phyloP scores from a whole-genome alignment of 345 rosid species.

The Eutrema heterophyllum region DNA sequence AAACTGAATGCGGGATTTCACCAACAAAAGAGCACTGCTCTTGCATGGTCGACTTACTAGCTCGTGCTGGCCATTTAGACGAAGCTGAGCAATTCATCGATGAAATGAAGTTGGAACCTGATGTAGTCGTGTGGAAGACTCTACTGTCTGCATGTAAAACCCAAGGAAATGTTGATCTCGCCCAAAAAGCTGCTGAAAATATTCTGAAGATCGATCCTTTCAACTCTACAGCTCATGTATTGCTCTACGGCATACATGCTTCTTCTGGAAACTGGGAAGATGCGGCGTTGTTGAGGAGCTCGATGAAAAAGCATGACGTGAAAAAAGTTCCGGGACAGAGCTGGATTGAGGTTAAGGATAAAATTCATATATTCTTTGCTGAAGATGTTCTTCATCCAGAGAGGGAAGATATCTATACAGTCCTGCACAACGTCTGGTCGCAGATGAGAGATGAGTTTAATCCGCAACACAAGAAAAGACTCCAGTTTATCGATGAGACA shows the following conservation, averaged over 20 bases:
- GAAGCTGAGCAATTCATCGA: constrained; percentile 60
- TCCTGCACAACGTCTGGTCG: constrained; percentile 40
- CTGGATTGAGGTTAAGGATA: constrained; percentile 58
- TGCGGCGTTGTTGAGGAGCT: constrained; percentile 48
- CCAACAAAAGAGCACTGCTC: constrained; percentile 64
- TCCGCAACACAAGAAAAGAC: constrained; percentile 23
- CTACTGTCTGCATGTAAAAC: constrained; percentile 73
- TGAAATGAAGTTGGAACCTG: constrained; percentile 50
- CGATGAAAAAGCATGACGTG: constrained; percentile 51
- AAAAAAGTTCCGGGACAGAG: constrained; percentile 75
- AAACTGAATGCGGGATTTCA: constrained; percentile 38
- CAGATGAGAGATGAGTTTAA: constrained; percentile 42
- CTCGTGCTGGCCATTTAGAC: constrained; percentile 63
- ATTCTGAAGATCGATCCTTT: constrained; percentile 56
- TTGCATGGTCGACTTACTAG: constrained; percentile 72
- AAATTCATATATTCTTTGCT: constrained; percentile 55
- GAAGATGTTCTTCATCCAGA: constrained; percentile 60
- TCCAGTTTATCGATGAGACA: not conserved
- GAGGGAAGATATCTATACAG: constrained; percentile 41
- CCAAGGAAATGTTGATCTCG: constrained; percentile 52
- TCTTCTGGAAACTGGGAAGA: constrained; percentile 55
- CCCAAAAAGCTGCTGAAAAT: constrained; percentile 56
- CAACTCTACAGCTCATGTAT: constrained; percentile 58
- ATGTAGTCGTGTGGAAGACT: constrained; percentile 60
- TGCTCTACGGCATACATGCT: constrained; percentile 60